Evolutionary conservation across 2,329 filamentous ascomycete species (phyloP).

Genomic region (Aspergillus sp.): DNA sequence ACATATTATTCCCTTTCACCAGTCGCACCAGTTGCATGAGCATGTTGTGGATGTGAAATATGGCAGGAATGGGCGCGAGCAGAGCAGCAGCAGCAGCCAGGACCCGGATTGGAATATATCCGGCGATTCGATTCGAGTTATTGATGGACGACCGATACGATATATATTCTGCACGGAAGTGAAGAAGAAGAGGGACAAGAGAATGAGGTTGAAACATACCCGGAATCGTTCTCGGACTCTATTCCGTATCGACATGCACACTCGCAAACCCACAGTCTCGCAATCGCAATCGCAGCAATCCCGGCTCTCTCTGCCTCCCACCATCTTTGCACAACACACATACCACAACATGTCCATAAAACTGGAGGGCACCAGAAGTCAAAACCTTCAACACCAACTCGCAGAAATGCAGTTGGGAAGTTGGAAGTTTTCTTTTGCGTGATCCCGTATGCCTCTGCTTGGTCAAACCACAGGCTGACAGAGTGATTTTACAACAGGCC

Average conservation of each 20-base stretch:
- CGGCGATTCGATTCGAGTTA: neutral
- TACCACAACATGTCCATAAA: neutral
- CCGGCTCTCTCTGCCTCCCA: neutral
- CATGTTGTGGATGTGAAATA: neutral
- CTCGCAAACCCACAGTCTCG: neutral
- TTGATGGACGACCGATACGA: neutral
- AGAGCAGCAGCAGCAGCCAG: neutral
- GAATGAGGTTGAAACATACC: constrained; percentile 3
- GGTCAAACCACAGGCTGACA: constrained; percentile 78
- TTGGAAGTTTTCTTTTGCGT: constrained; percentile 5
- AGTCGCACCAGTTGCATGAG: constrained; percentile 7
- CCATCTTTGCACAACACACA: neutral
- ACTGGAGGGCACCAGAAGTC: neutral
- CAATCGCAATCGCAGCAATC: constrained; percentile 5
- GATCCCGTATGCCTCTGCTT: constrained; percentile 72
- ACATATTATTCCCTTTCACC: neutral
- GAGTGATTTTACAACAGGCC: constrained; percentile 85
- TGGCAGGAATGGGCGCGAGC: neutral
- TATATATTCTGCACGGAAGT: neutral
- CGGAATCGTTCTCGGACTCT: neutral
- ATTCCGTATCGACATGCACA: neutral
- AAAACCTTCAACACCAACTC: neutral
- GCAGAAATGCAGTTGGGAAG: constrained; percentile 19
- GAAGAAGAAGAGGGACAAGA: too few species aligned
- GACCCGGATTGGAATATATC: constrained; percentile 2